Base-by-base conservation (phyloP, 352 stramenopile species). In the Globisporangium camurandrum region DNA sequence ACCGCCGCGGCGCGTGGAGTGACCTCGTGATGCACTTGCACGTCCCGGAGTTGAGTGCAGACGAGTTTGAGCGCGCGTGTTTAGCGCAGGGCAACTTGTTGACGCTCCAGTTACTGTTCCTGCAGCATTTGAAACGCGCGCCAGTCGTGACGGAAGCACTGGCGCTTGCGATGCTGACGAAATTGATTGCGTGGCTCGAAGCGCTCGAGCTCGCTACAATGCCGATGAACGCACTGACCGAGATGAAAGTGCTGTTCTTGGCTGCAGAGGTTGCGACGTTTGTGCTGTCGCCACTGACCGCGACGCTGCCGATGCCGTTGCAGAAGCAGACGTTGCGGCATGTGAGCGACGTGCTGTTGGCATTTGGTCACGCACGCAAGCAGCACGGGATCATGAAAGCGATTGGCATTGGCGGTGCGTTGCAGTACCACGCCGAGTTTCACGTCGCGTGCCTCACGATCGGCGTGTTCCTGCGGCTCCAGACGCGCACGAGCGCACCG, bases 371-470 rank as follows among this genome's bases (percentile, higher is more conserved):
- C 31, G 74, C 77, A 8, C 69, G 81, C 33, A 77, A 73, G 34
- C 78, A 92, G 55, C 82, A 88, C 24, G 81, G 81, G 1, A 75
- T 92, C 57, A 92, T 92, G 81, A 90, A 90, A 56, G 81, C 78
- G 1, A 92, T 92, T 39, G 80, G 80, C 31, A 80, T 92, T 3
- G 77, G 76, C 22, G 80, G 81, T 0, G 81, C 81, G 2, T 64
- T 93, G 36, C 75, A 83, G 54, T 83, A 87, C 55, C 70, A 71
- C 17, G 62, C 87, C 16, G 81, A 92, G 52, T 91, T 92, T 54
- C 84, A 94, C 48, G 74, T 88, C 17, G 72, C 64, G 6, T 79
- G 75, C n/a, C 60, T 94, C 26, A 67, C 71, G 23, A 69, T 82
- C 4, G 81, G 84, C 34, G 56, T 94, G 2, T 94, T 90, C 48